Evolutionary conservation across 2,329 filamentous ascomycete genomes (phyloP), one percentile per base, ranked within the genome.

Genomic region (Orbilia blumenaviensis): DNA sequence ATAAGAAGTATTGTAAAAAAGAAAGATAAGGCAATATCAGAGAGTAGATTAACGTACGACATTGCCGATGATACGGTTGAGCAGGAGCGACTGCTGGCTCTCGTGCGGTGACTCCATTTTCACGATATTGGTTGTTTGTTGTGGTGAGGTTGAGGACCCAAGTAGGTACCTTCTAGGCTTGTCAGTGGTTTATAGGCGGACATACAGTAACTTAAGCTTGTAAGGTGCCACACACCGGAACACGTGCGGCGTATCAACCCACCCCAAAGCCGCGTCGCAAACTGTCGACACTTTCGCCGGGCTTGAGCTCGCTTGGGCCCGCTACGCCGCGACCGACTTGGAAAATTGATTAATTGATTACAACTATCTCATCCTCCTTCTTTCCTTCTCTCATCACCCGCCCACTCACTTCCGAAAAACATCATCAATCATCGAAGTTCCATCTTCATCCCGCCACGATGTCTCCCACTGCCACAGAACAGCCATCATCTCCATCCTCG

Each of bases 51-150:
- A 12, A 63, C 66, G 12, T 67, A 77, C 73, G 8, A 77, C 73
- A 25, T 77, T 77, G 16, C 66, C 73, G 9, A 77, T 77, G 27
- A 77, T 77, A n/a, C 73, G 73, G 38, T 62, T 62, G 38, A 77
- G 73, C 44, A 77, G 66, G 21, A 72, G 66, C 12, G 73, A 77
- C 61, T 77, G 73, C 67, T 77, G 73, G 61, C 67, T 71, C 48
- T 77, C 73, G 52, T 77, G 73, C 16, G 73, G 73, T 23, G 66
- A 76, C 61, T 77, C 73, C 73, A 77, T 72, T 21, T 23, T 66
- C 32, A 12, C 18, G 7, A 44, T 7, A 38, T 38, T 3, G 29
- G 42, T 52, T 34, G 50, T 29, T 32, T 52, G 62, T 66, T n/a
- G 64, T n/a, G 64, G 9, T 38, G 32, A 38, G 32, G 50, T 56